These are phyloP conservation scores for Elongisporangium anandrum DNA, from an alignment of 352 stramenopile genomes.

Conservation along the genomic window DNA sequence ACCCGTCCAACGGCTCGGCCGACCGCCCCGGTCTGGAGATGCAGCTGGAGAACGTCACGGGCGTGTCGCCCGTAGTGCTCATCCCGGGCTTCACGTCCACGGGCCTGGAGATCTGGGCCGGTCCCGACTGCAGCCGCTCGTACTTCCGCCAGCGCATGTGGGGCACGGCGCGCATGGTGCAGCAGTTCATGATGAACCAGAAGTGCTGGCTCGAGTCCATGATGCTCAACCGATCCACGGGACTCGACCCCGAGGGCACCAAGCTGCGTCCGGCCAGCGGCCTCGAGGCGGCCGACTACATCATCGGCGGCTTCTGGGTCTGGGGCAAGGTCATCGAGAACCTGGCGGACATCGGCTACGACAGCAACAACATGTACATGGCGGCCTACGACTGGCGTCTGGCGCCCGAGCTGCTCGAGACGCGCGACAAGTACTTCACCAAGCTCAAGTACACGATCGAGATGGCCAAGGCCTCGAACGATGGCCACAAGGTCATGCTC, in stretches of 20 bases:
- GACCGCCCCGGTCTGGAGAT: slow-evolving; percentile 47
- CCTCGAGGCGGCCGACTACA: slow-evolving; percentile 91
- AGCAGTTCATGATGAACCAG: slow-evolving; percentile 86
- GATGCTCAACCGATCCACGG: slow-evolving; percentile 86
- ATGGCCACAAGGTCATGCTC: slow-evolving; percentile 87
- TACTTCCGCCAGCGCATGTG: slow-evolving; percentile 94
- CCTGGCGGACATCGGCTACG: slow-evolving; percentile 91
- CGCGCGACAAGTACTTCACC: slow-evolving; percentile 88
- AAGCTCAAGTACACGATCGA: slow-evolving; percentile 93
- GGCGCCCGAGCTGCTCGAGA: slow-evolving; percentile 63
- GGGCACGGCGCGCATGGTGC: slow-evolving; percentile 86
- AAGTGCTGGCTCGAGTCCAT: slow-evolving; percentile 93
- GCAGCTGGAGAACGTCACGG: slow-evolving; percentile 37
- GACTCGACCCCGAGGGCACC: slow-evolving; percentile 84
- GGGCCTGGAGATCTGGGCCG: slow-evolving; percentile 93
- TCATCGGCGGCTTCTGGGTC: slow-evolving; percentile 94
- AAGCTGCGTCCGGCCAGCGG: slow-evolving; percentile 78
- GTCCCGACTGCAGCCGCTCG: slow-evolving; percentile 76
- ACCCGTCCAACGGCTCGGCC: slow-evolving; percentile 24
- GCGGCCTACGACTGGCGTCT: slow-evolving; percentile 86
- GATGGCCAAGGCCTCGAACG: slow-evolving; percentile 66
- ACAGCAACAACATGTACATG: slow-evolving; percentile 88
- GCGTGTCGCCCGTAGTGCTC: slow-evolving; percentile 83
- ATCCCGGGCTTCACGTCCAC: slow-evolving; percentile 93
- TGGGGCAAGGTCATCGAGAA: slow-evolving; percentile 92